These are phyloP conservation scores for Leccinum cinnamomeum DNA, from an alignment of 1,284 basidiomycete genomes.

Conservation along the genomic window DNA sequence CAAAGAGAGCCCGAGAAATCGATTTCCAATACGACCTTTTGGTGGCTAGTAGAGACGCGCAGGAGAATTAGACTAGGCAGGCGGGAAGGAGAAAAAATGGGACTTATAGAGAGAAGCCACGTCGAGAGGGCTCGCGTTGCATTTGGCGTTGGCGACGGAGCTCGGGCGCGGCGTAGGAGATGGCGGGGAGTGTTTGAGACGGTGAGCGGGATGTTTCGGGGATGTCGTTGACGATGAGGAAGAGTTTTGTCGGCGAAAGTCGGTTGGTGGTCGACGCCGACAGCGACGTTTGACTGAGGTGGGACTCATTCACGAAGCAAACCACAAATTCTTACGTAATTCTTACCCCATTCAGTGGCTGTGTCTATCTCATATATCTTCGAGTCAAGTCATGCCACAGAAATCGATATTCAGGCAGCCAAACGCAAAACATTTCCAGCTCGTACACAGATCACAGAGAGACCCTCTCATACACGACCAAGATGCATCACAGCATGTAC, in stretches of 20 bases:
- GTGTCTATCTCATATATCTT: slow-evolving; percentile 13
- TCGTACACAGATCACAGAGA: slow-evolving; percentile 94
- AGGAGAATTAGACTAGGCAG: slow-evolving; percentile 44
- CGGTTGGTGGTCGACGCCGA: slow-evolving; percentile 23
- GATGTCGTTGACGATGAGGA: slow-evolving; percentile 2
- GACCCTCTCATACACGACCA: slow-evolving; percentile 96
- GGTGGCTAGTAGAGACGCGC: slow-evolving; percentile 79
- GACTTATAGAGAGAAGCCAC: slow-evolving; percentile 84
- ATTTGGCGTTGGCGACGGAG: slow-evolving; percentile 36
- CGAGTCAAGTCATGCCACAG: slow-evolving; percentile 50
- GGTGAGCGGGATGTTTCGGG: background rate
- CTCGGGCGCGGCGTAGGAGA: background rate
- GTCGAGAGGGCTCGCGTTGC: slow-evolving; percentile 73
- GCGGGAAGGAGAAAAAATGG: slow-evolving; percentile 26
- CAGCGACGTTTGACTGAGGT: slow-evolving; percentile 18
- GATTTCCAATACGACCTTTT: slow-evolving; percentile 89
- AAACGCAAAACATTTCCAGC: slow-evolving; percentile 90
- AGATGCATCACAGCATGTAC: slow-evolving; percentile 85
- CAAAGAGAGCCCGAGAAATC: slow-evolving; percentile 80
- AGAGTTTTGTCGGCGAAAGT: slow-evolving; percentile 7
- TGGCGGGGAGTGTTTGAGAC: background rate
- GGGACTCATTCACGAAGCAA: slow-evolving; percentile 21
- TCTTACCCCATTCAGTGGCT: slow-evolving; percentile 16
- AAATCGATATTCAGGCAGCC: slow-evolving; percentile 90
- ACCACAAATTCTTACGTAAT: slow-evolving; percentile 35